Percentiles rank a stretch among this genome's conserved stretches.
Evolutionary conservation across 176 grass and related monocot species (phyloP).

Genomic region (Bothriochloa decipiens): DNA sequence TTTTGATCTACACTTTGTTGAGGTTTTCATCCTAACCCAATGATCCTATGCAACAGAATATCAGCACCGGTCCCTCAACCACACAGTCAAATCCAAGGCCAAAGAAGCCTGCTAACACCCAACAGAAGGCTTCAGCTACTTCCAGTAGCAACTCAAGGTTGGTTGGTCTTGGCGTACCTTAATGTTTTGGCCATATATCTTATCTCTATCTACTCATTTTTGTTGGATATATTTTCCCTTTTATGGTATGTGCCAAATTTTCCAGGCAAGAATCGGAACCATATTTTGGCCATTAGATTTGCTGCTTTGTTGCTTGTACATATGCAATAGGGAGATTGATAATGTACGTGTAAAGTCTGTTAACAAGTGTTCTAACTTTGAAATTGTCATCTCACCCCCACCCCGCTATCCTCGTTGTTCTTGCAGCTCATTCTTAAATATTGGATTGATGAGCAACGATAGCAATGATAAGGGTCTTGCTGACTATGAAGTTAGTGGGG

Average conservation of each 20-base stretch:
- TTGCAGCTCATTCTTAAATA: constrained; percentile 81
- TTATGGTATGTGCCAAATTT: not conserved
- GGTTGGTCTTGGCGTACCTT: not conserved
- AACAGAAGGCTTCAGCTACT: constrained; percentile 63
- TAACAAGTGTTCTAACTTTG: not conserved
- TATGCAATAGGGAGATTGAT: not conserved
- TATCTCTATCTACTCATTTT: constrained; percentile 26
- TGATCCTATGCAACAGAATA: constrained; percentile 45
- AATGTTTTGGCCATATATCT: not conserved
- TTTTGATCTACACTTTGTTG: not conserved
- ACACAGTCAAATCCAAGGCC: constrained; percentile 61
- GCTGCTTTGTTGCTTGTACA: not conserved
- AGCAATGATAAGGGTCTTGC: constrained; percentile 49
- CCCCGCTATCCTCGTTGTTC: not conserved
- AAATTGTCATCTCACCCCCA: not conserved
- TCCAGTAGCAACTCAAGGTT: constrained; percentile 92
- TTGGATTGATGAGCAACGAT: constrained; percentile 67
- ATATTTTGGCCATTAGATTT: constrained; percentile 13
- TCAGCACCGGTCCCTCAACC: constrained; percentile 41
- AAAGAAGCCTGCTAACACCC: constrained; percentile 66
- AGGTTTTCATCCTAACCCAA: not conserved
- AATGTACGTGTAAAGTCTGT: not conserved
- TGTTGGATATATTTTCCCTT: not conserved
- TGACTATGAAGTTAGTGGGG: constrained; percentile 84
- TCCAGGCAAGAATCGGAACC: not conserved